Evolutionary conservation across 2,329 filamentous ascomycete genomes (phyloP).

Genomic region (Aquanectria penicillioides): DNA sequence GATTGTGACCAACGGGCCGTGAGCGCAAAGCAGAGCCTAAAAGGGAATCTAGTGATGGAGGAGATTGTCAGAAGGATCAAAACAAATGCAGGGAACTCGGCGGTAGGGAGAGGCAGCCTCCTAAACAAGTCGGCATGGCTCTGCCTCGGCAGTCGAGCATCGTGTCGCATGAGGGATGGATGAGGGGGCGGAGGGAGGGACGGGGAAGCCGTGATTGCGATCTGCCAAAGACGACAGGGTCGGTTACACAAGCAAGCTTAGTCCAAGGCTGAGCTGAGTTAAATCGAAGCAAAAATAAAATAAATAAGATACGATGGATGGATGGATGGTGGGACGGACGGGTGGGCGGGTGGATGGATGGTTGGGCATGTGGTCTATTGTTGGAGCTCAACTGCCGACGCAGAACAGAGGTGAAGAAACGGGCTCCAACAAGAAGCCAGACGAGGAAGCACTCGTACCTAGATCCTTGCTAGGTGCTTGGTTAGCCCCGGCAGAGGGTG

Average conservation of each 20-base stretch:
- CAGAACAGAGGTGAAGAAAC: background rate
- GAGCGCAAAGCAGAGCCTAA: too few relatives aligned
- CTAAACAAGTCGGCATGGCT: too few relatives aligned
- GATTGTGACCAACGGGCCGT: too few relatives aligned
- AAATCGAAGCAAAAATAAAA: too few relatives aligned
- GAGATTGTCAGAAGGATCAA: background rate
- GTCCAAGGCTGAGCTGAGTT: too few relatives aligned
- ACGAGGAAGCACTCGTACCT: too few relatives aligned
- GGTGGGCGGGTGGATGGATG: background rate
- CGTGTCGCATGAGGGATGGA: background rate
- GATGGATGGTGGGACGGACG: too few relatives aligned
- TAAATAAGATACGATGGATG: too few relatives aligned
- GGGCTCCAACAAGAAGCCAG: too few relatives aligned
- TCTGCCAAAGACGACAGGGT: conserved; percentile 13
- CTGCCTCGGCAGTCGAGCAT: background rate
- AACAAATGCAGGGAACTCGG: conserved; percentile 9
- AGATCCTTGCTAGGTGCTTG: background rate
- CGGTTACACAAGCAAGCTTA: background rate
- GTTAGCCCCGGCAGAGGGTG: conserved; percentile 17
- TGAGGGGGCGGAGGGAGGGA: too few relatives aligned
- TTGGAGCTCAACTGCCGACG: background rate
- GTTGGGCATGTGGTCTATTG: background rate
- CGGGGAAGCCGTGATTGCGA: conserved; percentile 13
- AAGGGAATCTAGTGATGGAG: too few relatives aligned
- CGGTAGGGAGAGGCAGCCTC: too few relatives aligned